A percentile compares a stretch with the other conserved stretches of the same genome.
These are phyloP conservation scores for Botrytis paeoniae DNA, from an alignment of 2,329 filamentous ascomycete species.

Conservation along the genomic window DNA sequence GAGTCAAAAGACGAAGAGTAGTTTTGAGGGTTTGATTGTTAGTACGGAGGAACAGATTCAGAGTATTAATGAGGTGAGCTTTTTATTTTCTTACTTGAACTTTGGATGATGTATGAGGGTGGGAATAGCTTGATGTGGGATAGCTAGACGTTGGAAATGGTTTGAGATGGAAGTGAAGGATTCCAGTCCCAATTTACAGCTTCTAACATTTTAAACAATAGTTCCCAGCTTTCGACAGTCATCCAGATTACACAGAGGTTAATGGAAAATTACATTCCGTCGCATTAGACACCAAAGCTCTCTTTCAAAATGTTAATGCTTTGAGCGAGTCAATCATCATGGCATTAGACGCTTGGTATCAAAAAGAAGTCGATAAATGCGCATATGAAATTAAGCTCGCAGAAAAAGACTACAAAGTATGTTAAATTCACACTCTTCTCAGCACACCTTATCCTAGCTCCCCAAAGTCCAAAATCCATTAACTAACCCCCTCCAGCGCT, in stretches of 20 bases:
- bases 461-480: background rate
- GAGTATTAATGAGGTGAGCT: slow-evolving; percentile 19
- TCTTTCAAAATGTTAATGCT: slow-evolving; percentile 18
- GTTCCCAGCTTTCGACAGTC: slow-evolving; percentile 21
- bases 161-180: background rate
- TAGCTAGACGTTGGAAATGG: too few species aligned
- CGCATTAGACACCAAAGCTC: slow-evolving; percentile 16
- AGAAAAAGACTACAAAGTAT: slow-evolving; percentile 19
- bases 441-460: background rate
- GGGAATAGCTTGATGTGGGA: background rate
- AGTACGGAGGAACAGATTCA: slow-evolving; percentile 22
- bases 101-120: background rate
- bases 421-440: background rate
- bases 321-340: slow-evolving; percentile 17
- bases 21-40: slow-evolving; percentile 20
- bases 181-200: background rate
- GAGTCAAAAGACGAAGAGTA: slow-evolving; percentile 19
- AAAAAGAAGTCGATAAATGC: slow-evolving; percentile 17
- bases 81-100: background rate
- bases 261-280: slow-evolving; percentile 19
- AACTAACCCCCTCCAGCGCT: background rate
- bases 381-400: slow-evolving; percentile 18
- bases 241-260: slow-evolving; percentile 21
- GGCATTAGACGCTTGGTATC: slow-evolving; percentile 19
- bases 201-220: background rate